phyloP scores from a whole-genome alignment of 2,329 filamentous ascomycete species.

The Aspergillus aculeatinus region DNA sequence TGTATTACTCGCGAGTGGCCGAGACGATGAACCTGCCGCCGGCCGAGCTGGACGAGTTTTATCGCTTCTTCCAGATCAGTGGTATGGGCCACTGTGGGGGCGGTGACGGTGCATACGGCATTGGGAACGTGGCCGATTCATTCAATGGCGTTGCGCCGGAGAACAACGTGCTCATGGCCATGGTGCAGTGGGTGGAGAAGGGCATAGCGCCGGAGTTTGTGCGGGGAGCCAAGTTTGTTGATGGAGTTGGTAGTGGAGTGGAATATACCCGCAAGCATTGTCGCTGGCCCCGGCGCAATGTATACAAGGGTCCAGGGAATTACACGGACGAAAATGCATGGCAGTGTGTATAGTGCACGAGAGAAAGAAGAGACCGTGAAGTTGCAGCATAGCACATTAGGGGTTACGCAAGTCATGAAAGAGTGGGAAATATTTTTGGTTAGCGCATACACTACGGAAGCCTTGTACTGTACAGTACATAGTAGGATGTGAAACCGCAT shows the following conservation, averaged over 20 bases:
- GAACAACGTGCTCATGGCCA: slow-evolving; percentile 50
- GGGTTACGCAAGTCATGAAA: no score
- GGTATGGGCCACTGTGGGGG: slow-evolving; percentile 54
- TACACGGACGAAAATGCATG: slow-evolving; percentile 37
- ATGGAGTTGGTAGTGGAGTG: slow-evolving; percentile 39
- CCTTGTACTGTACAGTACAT: no score
- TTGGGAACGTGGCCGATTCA: slow-evolving; percentile 34
- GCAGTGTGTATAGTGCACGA: slow-evolving; percentile 28
- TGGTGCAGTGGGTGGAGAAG: slow-evolving; percentile 53
- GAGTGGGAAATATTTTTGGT: no score
- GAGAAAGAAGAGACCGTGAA: not conserved
- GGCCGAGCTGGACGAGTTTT: slow-evolving; percentile 39
- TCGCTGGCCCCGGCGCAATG: slow-evolving; percentile 36
- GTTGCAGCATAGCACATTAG: no score
- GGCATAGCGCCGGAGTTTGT: slow-evolving; percentile 41
- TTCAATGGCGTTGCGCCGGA: slow-evolving; percentile 31
- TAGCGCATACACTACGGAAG: no score
- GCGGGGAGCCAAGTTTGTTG: slow-evolving; percentile 47
- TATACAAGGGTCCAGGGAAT: slow-evolving; percentile 32
- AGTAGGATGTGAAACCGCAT: not conserved
- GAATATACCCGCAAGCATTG: slow-evolving; percentile 51
- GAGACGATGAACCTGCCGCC: slow-evolving; percentile 37
- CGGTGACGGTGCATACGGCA: slow-evolving; percentile 45
- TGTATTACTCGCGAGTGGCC: slow-evolving; percentile 51
- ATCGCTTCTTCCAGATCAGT: slow-evolving; percentile 54